Conservation (phyloP, 768 basidiomycete genomes). For the Dioszegia crocea region DNA sequence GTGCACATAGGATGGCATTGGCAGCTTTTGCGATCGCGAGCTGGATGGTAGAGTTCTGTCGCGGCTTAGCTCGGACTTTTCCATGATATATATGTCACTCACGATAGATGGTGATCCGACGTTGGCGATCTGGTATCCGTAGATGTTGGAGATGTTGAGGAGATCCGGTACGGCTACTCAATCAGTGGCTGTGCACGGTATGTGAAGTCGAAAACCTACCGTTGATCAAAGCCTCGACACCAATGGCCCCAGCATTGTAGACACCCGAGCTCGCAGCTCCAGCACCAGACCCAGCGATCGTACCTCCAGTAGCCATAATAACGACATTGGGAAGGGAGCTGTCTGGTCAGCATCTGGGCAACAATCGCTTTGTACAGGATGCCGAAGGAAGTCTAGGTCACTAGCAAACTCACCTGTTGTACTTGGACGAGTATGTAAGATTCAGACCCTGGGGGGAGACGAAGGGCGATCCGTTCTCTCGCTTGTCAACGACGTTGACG, state of each 20-base stretch:
- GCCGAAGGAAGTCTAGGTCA: neutral
- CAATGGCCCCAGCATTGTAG: slow-evolving; percentile 9
- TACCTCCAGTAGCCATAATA: slow-evolving; percentile 30
- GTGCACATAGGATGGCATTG: slow-evolving; percentile 37
- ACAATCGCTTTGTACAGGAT: neutral
- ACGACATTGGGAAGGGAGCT: slow-evolving; percentile 22
- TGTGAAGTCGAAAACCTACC: neutral
- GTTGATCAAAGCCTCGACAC: slow-evolving; percentile 3
- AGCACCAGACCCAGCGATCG: slow-evolving; percentile 23
- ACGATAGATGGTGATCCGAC: slow-evolving; percentile 19
- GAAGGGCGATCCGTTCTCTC: slow-evolving; percentile 1
- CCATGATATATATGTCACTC: neutral
- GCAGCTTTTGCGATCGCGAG: slow-evolving; percentile 23
- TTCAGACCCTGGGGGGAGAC: slow-evolving; percentile 1
- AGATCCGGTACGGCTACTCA: neutral
- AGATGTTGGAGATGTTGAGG: slow-evolving; percentile 19
- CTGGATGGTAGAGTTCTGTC: slow-evolving; percentile 13
- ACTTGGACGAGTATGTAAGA: slow-evolving; percentile 1
- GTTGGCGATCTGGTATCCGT: slow-evolving; percentile 23
- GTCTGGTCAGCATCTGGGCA: neutral
- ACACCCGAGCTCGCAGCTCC: slow-evolving; percentile 15
- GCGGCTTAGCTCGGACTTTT: slow-evolving; percentile 15
- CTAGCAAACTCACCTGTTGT: neutral
- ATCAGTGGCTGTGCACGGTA: neutral
- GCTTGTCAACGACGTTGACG: neutral